These are phyloP conservation scores for Astragalus membranaceus DNA, from an alignment of 306 rosid species.

Conservation along the genomic window DNA sequence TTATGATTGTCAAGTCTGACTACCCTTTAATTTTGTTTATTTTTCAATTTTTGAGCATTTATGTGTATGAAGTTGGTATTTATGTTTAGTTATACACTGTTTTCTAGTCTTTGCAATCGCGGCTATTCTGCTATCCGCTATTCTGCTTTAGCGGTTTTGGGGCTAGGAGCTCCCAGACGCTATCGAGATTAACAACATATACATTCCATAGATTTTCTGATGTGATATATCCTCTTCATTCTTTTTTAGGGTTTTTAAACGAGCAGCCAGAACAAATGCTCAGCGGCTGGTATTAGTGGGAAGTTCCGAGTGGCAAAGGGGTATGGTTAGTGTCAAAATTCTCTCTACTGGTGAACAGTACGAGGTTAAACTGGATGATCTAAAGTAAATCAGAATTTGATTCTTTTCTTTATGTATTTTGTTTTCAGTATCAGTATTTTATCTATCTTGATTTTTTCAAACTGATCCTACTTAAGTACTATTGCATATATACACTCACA, in stretches of 20 bases:
- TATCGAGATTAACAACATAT: no score
- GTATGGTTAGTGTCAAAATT: constrained; percentile 73
- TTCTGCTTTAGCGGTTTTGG: no score
- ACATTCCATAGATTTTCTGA: constrained; percentile 11
- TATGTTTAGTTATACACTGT: no score
- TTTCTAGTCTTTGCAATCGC: no score
- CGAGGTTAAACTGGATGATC: constrained; percentile 77
- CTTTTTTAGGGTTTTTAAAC: constrained; percentile 68
- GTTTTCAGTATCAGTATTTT: background rate
- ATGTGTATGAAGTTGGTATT: no score
- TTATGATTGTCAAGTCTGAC: no score
- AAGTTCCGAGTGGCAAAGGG: constrained; percentile 86
- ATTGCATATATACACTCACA: background rate
- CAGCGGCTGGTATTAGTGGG: constrained; percentile 78
- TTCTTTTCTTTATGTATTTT: constrained; percentile 2
- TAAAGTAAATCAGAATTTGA: constrained; percentile 35
- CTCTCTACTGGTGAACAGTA: constrained; percentile 83
- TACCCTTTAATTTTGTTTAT: no score
- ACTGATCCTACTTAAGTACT: background rate
- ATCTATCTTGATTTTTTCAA: constrained; percentile 5
- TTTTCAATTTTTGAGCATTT: no score
- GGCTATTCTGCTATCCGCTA: no score
- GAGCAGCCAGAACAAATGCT: constrained; percentile 72
- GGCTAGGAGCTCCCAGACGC: no score
- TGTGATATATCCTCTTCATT: constrained; percentile 9